Evolutionary conservation across 768 basidiomycete species (phyloP).

Genomic region (Leccinum subgranulosum): DNA sequence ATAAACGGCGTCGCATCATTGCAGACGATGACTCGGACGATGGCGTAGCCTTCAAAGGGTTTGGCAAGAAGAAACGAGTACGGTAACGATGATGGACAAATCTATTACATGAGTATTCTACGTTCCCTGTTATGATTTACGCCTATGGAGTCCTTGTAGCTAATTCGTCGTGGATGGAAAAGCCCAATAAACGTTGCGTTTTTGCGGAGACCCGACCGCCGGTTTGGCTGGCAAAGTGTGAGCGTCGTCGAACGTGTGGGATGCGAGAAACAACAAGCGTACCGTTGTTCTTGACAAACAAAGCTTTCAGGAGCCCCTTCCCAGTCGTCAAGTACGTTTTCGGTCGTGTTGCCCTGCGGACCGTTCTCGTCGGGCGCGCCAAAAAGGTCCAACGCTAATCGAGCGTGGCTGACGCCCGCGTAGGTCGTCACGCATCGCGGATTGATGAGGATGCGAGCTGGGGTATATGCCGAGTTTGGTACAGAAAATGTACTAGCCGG

Average conservation of each 20-base stretch:
- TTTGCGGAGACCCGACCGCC: constrained; percentile 89
- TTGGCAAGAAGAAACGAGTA: constrained; percentile 34
- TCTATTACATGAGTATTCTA: constrained; percentile 5
- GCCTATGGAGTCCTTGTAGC: constrained; percentile 11
- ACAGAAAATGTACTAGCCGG: constrained; percentile 50
- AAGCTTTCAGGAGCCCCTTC: constrained; percentile 95
- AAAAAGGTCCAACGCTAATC: constrained; percentile 92
- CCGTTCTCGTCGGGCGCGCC: constrained; percentile 70
- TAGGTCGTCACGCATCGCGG: constrained; percentile 98
- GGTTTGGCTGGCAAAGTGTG: constrained; percentile 53
- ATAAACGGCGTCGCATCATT: constrained; percentile 36
- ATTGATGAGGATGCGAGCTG: constrained; percentile 92
- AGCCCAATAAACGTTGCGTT: constrained; percentile 79
- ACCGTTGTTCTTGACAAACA: constrained; percentile 96
- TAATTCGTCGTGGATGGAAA: constrained; percentile 79
- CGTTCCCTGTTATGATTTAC: background rate
- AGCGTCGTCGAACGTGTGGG: background rate
- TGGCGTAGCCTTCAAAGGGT: constrained; percentile 67
- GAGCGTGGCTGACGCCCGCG: constrained; percentile 94
- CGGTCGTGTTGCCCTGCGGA: constrained; percentile 42
- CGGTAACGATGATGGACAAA: background rate
- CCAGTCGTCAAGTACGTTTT: constrained; percentile 93
- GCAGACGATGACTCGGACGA: constrained; percentile 72
- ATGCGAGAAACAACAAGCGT: constrained; percentile 16
- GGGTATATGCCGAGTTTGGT: constrained; percentile 84